phyloP scores from a whole-genome alignment of 2,329 filamentous ascomycete genomes.

The Fusarium siculi region DNA sequence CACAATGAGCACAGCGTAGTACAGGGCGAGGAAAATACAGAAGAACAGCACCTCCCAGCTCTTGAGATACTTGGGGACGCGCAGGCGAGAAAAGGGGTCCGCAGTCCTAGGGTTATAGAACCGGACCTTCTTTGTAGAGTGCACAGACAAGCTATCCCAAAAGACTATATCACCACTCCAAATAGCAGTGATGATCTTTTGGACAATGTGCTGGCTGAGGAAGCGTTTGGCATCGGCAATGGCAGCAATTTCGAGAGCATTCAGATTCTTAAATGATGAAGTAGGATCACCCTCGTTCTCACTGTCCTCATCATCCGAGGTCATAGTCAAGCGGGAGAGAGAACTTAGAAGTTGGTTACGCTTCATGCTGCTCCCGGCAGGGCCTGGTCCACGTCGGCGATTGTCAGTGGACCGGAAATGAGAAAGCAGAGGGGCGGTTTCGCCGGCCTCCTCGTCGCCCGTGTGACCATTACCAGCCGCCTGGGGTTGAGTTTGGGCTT shows the following conservation, averaged over 20 bases:
- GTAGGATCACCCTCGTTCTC: constrained; percentile 70
- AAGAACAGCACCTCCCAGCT: constrained; percentile 87
- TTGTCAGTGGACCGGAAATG: constrained; percentile 46
- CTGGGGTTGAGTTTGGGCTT: constrained; percentile 16
- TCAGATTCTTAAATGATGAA: constrained; percentile 79
- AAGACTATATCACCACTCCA: constrained; percentile 90
- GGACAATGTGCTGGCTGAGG: constrained; percentile 80
- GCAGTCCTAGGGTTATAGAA: constrained; percentile 75
- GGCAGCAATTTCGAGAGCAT: constrained; percentile 87
- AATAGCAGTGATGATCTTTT: constrained; percentile 84
- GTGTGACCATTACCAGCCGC: constrained; percentile 16
- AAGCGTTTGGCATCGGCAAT: constrained; percentile 87
- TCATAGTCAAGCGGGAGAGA: constrained; percentile 63
- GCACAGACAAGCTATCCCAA: constrained; percentile 81
- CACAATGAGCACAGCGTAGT: constrained; percentile 86
- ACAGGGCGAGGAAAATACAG: constrained; percentile 77
- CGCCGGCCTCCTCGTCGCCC: constrained; percentile 57
- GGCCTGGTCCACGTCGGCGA: constrained; percentile 31
- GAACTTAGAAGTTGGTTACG: constrained; percentile 63
- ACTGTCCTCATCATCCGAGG: constrained; percentile 50
- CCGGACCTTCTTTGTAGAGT: constrained; percentile 78
- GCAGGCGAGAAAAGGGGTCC: constrained; percentile 78
- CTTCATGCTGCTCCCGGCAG: constrained; percentile 55
- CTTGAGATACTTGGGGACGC: constrained; percentile 87
- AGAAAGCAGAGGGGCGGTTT: constrained; percentile 59